These are phyloP conservation scores for Babesia ovata DNA, from an alignment of 169 alveolate species.

Conservation along the genomic window DNA sequence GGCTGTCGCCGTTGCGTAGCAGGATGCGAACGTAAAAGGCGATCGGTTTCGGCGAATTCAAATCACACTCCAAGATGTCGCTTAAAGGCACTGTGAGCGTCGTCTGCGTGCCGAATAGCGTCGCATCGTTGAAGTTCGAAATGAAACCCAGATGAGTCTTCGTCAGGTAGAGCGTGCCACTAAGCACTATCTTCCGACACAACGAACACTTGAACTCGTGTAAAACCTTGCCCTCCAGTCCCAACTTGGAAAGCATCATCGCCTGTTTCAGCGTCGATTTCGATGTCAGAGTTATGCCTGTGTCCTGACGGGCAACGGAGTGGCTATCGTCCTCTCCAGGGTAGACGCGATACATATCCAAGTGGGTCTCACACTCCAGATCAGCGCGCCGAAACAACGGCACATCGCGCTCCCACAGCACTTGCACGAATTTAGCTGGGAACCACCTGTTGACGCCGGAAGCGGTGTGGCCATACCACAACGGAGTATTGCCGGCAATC, in stretches of 20 bases:
- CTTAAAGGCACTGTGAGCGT: slow-evolving; percentile 20
- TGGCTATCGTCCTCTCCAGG: not conserved
- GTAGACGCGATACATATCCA: slow-evolving; percentile 13
- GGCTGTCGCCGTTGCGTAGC: slow-evolving; percentile 14
- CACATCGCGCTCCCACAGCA: not conserved
- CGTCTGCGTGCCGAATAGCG: slow-evolving; percentile 48
- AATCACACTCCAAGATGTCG: slow-evolving; percentile 16
- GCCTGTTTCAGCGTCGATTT: slow-evolving; percentile 33
- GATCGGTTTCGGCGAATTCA: slow-evolving; percentile 16
- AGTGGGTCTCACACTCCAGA: slow-evolving; percentile 24
- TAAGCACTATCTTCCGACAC: slow-evolving; percentile 31
- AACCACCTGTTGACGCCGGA: slow-evolving; percentile 36
- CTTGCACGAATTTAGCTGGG: slow-evolving; percentile 47
- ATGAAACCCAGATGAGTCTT: slow-evolving; percentile 50
- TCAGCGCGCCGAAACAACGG: slow-evolving; percentile 38
- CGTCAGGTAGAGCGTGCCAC: slow-evolving; percentile 58
- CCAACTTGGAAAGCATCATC: slow-evolving; percentile 33
- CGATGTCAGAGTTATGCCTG: slow-evolving; percentile 17
- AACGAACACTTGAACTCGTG: slow-evolving; percentile 37
- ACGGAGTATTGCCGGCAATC: slow-evolving; percentile 38
- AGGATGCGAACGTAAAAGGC: slow-evolving; percentile 21
- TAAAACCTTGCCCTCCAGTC: slow-evolving; percentile 31
- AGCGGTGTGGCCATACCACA: slow-evolving; percentile 45
- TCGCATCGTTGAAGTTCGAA: slow-evolving; percentile 49
- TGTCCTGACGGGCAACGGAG: not conserved